phyloP scores from a whole-genome alignment of 2,329 filamentous ascomycete genomes.

The Coniochaeta pulveracea region DNA sequence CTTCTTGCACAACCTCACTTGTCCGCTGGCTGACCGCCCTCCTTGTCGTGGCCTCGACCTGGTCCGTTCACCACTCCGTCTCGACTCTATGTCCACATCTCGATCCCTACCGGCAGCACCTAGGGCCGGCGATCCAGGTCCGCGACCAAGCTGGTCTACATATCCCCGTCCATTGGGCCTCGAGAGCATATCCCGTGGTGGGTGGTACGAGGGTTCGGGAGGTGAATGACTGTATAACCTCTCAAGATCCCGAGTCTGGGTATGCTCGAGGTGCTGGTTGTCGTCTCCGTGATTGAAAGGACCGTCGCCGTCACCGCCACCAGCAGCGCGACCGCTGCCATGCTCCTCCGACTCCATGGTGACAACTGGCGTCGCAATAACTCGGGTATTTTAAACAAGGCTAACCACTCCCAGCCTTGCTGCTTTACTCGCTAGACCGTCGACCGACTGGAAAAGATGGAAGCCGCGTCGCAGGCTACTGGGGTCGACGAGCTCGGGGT shows the following conservation, averaged over 20 bases:
- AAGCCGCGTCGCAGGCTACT: slow-evolving; percentile 2
- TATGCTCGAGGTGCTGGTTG: slow-evolving; percentile 7
- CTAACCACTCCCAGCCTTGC: not conserved
- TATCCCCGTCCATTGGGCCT: slow-evolving; percentile 12
- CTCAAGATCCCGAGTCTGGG: slow-evolving; percentile 2
- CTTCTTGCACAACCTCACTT: slow-evolving; percentile 66
- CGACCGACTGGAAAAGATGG: too few relatives aligned
- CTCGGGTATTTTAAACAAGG: not conserved
- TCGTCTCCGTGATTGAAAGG: slow-evolving; percentile 10
- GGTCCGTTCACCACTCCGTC: slow-evolving; percentile 46
- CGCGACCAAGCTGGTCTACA: slow-evolving; percentile 12
- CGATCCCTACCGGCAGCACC: slow-evolving; percentile 20
- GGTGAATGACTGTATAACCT: too few relatives aligned
- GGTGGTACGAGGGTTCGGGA: slow-evolving; percentile 11
- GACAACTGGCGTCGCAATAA: slow-evolving; percentile 8
- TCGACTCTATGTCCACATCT: slow-evolving; percentile 28
- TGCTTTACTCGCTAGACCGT: not conserved
- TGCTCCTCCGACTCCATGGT: slow-evolving; percentile 33
- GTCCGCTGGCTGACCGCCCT: too few relatives aligned
- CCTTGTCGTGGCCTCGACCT: too few relatives aligned
- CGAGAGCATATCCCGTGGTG: slow-evolving; percentile 13
- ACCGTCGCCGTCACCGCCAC: not conserved
- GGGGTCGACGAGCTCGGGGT: slow-evolving; percentile 1
- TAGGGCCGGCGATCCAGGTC: slow-evolving; percentile 24
- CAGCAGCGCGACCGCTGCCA: slow-evolving; percentile 25